Evolutionary conservation across 73 alveolate genomes (phyloP).

Genomic region (Symbiodinium natans): DNA sequence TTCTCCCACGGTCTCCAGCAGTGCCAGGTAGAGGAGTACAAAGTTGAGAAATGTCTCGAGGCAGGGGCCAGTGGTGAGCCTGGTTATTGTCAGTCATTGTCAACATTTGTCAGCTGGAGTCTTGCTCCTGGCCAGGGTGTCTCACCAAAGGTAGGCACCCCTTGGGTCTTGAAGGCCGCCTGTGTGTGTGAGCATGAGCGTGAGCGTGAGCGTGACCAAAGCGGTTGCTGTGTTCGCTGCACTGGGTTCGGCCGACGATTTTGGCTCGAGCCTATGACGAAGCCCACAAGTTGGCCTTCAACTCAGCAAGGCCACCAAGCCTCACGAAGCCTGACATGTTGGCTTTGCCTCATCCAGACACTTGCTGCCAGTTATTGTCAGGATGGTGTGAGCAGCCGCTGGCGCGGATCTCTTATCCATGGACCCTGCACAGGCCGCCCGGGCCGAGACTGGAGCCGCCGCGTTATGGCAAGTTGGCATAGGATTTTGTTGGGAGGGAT

Average conservation of each 20-base stretch:
- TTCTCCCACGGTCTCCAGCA: background rate
- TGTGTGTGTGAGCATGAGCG: background rate
- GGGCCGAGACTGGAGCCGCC: background rate
- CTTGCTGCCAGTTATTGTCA: background rate
- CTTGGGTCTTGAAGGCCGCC: constrained; percentile 79
- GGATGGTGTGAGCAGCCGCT: background rate
- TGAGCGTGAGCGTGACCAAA: no score
- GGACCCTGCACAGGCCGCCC: constrained; percentile 10
- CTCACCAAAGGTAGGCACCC: constrained; percentile 74
- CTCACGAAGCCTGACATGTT: background rate
- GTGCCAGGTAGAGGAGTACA: constrained; percentile 84
- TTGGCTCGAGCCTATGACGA: background rate
- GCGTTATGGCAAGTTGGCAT: no score
- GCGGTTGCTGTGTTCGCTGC: no score
- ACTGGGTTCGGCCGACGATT: background rate
- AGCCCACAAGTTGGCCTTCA: background rate
- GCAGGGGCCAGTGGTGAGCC: no score
- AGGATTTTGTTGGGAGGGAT: no score
- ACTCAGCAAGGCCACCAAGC: background rate
- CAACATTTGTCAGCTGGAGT: background rate
- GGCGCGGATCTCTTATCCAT: background rate
- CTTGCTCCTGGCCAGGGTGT: constrained; percentile 19
- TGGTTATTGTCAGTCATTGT: no score
- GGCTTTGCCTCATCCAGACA: background rate
- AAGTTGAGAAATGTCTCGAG: constrained; percentile 79